Conservation (phyloP, 345 rosid genomes). For the Carallia pectinifolia region DNA sequence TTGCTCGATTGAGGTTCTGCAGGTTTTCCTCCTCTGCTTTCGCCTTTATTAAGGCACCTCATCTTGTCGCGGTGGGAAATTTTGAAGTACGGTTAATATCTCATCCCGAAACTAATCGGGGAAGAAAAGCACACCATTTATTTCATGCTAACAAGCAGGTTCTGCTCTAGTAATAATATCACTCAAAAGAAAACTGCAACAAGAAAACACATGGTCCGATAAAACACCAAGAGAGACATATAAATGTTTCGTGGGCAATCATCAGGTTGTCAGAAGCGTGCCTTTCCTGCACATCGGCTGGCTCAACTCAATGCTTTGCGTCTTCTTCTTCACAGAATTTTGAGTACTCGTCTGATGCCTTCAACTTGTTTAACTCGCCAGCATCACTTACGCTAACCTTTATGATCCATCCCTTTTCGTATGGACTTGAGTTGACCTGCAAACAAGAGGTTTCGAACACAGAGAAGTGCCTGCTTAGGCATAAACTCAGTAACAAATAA, state of each 20-base stretch:
- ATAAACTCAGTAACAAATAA: neutral
- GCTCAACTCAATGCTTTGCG: conserved; percentile 56
- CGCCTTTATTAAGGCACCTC: too few relatives aligned
- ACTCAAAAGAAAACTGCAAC: neutral
- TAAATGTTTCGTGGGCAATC: conserved; percentile 2
- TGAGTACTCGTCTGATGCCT: conserved; percentile 70
- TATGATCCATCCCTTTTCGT: conserved; percentile 80
- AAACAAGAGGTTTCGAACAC: neutral
- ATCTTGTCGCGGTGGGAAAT: too few relatives aligned
- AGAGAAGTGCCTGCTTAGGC: neutral
- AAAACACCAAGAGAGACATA: neutral
- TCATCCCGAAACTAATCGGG: too few relatives aligned
- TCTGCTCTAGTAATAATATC: neutral
- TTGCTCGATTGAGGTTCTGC: too few relatives aligned
- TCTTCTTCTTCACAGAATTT: conserved; percentile 98
- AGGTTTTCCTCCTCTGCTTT: too few relatives aligned
- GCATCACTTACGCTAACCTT: conserved; percentile 62
- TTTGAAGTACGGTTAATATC: too few relatives aligned
- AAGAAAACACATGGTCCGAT: neutral
- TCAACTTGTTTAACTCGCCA: conserved; percentile 63
- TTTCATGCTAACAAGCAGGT: too few relatives aligned
- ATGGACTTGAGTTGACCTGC: conserved; percentile 85
- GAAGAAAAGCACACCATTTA: too few relatives aligned
- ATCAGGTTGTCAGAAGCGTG: neutral
- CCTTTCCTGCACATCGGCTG: neutral